Evolutionary conservation across 768 basidiomycete genomes (phyloP).

Genomic region (Kwoniella mangroviensis): DNA sequence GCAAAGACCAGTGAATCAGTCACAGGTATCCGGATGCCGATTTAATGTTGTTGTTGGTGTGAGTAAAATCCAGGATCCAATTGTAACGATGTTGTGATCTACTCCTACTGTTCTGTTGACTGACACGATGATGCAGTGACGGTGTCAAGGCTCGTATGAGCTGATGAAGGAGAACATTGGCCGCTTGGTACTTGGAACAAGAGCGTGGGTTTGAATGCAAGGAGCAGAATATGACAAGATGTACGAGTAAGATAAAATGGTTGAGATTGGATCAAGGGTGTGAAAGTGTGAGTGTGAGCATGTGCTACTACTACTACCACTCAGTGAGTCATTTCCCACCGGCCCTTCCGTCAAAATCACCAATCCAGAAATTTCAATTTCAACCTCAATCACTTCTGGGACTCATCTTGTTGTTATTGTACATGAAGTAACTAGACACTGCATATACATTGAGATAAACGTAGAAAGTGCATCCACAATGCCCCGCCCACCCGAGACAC

Average conservation of each 20-base stretch:
- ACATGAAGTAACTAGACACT: too few relatives aligned
- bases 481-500: conserved; percentile 63
- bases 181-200: neutral
- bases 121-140: neutral
- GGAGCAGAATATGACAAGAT: too few relatives aligned
- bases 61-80: neutral
- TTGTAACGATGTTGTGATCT: neutral
- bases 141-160: neutral
- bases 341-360: neutral
- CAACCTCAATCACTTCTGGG: neutral
- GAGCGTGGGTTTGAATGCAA: neutral
- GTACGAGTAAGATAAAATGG: conserved; percentile 6
- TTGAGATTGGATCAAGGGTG: neutral
- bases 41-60: neutral
- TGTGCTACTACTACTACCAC: neutral
- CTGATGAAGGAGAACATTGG: neutral
- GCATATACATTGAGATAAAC: too few relatives aligned
- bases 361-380: conserved; percentile 1
- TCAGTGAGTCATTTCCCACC: neutral
- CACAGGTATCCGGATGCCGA: too few relatives aligned
- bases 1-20: too few relatives aligned
- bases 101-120: too few relatives aligned
- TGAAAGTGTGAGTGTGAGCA: neutral
- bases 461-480: conserved; percentile 12
- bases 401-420: too few relatives aligned